Evolutionary conservation across 805 yeast species (phyloP), one percentile per base, ranked within the genome.

Genomic region (Starmerella davenportii): DNA sequence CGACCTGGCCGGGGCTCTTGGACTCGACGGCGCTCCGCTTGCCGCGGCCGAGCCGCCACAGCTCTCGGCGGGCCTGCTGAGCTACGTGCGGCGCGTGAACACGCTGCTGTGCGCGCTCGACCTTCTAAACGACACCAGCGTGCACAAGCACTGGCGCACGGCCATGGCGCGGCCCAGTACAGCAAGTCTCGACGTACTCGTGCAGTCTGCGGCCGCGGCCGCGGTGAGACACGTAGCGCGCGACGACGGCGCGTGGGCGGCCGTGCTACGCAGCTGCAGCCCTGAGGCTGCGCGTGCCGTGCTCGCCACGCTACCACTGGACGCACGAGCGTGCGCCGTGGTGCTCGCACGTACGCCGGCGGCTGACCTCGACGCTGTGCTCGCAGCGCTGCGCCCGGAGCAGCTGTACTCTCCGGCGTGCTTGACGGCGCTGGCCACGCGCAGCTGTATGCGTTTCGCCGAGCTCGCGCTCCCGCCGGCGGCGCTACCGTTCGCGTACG

Each of bases 361-460:
- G 4, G 35, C 7, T n/a, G 28, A 34, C 5, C 19, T 36, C 11
- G 30, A 25, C 9, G 20, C n/a, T 14, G 20, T 43, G 16, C 25
- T 43, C 14, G 29, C 21, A 11, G 17, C 27, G 5, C 23, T 39
- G 23, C 4, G 30, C n/a, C 38, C 37, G 1, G 45, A 43, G 16
- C 5, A 18, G 5, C 30, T 45, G 24, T 45, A 45, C 37, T 21
- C 43, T 13, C 38, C 19, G 15, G 41, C 35, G 30, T 37, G 43
- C 21, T 32, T 43, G 18, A 34, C 34, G 14, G 44, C 43, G 11
- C 28, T 45, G 28, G 47, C 48, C 13, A 34, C 16, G 21, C 24
- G 29, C n/a, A 34, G 33, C 18, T 42, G 45, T 1, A 30, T 20
- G 5, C n/a, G 23, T 14, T 29, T 45, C n/a, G 29, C 38, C 20